Evolutionary conservation across 139 green algal genomes (phyloP).

Genomic region (Bryopsis sp.): DNA sequence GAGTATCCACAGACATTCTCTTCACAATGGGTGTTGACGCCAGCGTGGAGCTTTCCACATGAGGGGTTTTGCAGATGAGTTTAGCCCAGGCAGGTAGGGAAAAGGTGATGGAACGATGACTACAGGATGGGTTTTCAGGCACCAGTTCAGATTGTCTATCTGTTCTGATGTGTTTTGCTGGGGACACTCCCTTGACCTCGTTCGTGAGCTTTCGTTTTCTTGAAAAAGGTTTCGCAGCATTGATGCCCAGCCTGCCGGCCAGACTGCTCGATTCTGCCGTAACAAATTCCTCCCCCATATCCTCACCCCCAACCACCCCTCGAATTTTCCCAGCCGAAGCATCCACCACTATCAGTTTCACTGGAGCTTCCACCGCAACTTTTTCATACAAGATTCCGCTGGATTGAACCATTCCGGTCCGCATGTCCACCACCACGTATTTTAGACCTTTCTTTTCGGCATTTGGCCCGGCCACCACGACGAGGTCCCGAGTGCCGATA

Average conservation of each 20-base stretch:
- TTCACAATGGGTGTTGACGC: not conserved
- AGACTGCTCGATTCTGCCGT: not conserved
- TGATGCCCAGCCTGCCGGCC: not conserved
- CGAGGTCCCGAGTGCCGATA: not conserved
- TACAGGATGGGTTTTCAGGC: not conserved
- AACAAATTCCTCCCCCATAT: not conserved
- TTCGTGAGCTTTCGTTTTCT: not conserved
- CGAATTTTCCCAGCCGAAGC: not conserved
- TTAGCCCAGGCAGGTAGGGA: too few relatives aligned
- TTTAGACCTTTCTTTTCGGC: not conserved
- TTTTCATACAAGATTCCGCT: conserved; percentile 3
- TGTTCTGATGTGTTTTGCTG: not conserved
- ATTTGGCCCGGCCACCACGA: not conserved
- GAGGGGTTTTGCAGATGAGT: not conserved
- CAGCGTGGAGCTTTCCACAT: not conserved
- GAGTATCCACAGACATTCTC: not conserved
- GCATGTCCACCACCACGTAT: conserved; percentile 8
- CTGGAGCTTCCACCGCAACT: not conserved
- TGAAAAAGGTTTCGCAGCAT: not conserved
- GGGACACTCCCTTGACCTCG: not conserved
- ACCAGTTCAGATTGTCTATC: not conserved
- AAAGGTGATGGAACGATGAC: not conserved
- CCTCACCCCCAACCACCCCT: not conserved
- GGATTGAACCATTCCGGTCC: not conserved
- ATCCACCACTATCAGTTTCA: not conserved